Evolutionary conservation across 352 stramenopile genomes (phyloP).

Genomic region (Globisporangium viniferum): DNA sequence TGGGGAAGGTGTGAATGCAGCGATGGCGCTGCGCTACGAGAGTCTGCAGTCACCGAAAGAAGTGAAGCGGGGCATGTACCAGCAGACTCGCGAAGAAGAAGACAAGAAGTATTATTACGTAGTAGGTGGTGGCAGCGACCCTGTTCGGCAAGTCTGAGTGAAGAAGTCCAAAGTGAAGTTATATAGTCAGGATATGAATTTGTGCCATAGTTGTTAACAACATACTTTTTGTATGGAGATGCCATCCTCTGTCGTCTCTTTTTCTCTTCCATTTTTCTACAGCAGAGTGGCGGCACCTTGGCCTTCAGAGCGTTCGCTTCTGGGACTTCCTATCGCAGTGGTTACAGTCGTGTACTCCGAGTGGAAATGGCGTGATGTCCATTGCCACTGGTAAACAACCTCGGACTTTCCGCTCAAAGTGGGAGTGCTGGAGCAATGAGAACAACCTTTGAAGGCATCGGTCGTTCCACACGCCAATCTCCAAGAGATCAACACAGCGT

Average conservation of each 20-base stretch:
- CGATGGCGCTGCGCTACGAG: neutral
- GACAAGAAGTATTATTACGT: neutral
- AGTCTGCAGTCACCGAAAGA: neutral
- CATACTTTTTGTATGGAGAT: neutral
- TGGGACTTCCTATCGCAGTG: too few species aligned
- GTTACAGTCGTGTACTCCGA: too few species aligned
- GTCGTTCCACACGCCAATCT: too few species aligned
- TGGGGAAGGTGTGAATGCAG: neutral
- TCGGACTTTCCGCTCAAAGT: too few species aligned
- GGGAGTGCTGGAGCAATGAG: too few species aligned
- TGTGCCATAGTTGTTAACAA: neutral
- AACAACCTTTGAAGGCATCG: too few species aligned
- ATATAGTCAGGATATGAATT: neutral
- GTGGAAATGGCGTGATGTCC: too few species aligned
- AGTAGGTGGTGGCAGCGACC: neutral
- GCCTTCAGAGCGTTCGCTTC: too few species aligned
- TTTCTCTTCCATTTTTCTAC: neutral
- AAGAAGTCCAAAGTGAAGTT: neutral
- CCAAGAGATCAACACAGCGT: too few species aligned
- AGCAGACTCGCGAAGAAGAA: neutral
- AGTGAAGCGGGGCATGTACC: neutral
- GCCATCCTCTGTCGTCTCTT: neutral
- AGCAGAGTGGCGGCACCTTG: too few species aligned
- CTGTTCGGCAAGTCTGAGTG: neutral
- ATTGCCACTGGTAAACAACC: too few species aligned